Evolutionary conservation across 1,284 basidiomycete genomes (phyloP).

Genomic region (Meira miltonrushii): DNA sequence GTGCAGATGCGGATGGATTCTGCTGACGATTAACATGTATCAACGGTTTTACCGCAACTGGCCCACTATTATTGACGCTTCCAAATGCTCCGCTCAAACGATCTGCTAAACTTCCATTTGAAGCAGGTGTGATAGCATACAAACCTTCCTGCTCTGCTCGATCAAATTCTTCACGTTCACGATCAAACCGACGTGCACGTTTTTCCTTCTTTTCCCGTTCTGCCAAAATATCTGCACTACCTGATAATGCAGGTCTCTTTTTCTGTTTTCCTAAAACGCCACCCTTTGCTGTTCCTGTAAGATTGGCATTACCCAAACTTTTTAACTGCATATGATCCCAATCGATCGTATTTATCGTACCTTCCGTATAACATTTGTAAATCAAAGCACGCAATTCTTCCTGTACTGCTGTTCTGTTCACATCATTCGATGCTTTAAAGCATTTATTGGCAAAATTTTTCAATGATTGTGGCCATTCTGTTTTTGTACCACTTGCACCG

Average conservation of each 20-base stretch:
- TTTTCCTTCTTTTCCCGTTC: slow-evolving; percentile 43
- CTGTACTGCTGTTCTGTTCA: slow-evolving; percentile 53
- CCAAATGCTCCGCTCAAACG: too few species aligned
- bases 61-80: too few species aligned
- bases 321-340: slow-evolving; percentile 75
- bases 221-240: slow-evolving; percentile 15
- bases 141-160: slow-evolving; percentile 29
- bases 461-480: slow-evolving; percentile 37
- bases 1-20: too few species aligned
- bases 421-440: slow-evolving; percentile 49
- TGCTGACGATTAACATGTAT: too few species aligned
- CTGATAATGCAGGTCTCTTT: slow-evolving; percentile 56
- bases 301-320: slow-evolving; percentile 60
- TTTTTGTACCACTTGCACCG: slow-evolving; percentile 10
- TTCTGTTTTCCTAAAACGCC: slow-evolving; percentile 63
- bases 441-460: slow-evolving; percentile 46
- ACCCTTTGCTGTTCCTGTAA: slow-evolving; percentile 27
- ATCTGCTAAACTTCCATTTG: too few species aligned
- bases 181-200: slow-evolving; percentile 48
- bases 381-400: slow-evolving; percentile 54
- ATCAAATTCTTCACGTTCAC: slow-evolving; percentile 37
- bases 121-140: neutral
- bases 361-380: slow-evolving; percentile 56
- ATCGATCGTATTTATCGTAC: slow-evolving; percentile 80
- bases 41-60: too few species aligned